Percentiles rank a stretch among this genome's conserved stretches.
Conservation (phyloP, 768 basidiomycete genomes). For the Hydnum rufescens region DNA sequence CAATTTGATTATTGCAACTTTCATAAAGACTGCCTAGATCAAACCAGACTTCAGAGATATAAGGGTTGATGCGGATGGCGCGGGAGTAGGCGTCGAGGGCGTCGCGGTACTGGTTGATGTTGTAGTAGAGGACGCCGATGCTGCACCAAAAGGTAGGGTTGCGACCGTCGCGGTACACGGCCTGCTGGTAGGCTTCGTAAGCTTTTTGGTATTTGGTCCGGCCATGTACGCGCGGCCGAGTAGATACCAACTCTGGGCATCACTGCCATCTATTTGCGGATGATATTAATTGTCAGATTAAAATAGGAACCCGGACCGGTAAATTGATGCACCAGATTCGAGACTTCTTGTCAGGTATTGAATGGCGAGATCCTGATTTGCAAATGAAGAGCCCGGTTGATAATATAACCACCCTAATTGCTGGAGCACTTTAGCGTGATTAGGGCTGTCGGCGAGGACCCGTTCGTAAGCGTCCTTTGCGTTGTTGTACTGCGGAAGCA, state of each 20-base stretch:
- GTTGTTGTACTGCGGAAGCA: conserved; percentile 41
- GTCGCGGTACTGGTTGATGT: conserved; percentile 98
- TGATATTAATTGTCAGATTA: background rate
- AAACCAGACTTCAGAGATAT: conserved; percentile 90
- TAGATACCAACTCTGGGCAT: conserved; percentile 98
- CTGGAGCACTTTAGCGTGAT: conserved; percentile 91
- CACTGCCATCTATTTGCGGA: conserved; percentile 49
- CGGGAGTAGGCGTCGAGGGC: conserved; percentile 97
- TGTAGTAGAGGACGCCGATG: conserved; percentile 97
- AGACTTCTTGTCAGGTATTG: conserved; percentile 85
- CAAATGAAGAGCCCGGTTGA: conserved; percentile 85
- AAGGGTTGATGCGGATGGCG: conserved; percentile 96
- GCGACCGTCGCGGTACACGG: conserved; percentile 94
- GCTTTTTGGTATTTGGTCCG: conserved; percentile 98
- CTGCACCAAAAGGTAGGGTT: conserved; percentile 99
- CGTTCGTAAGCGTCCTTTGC: conserved; percentile 95
- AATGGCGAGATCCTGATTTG: conserved; percentile 89
- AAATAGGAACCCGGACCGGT: background rate
- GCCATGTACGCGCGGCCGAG: conserved; percentile 98
- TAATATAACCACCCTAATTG: conserved; percentile 97
- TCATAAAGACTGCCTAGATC: conserved; percentile 95
- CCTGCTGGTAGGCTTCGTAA: conserved; percentile 98
- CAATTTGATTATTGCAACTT: conserved; percentile 96
- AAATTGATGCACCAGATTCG: conserved; percentile 55
- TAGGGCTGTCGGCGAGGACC: conserved; percentile 80